Evolutionary conservation across 2,329 filamentous ascomycete species (phyloP).

Genomic region (Aspergillus sp.): DNA sequence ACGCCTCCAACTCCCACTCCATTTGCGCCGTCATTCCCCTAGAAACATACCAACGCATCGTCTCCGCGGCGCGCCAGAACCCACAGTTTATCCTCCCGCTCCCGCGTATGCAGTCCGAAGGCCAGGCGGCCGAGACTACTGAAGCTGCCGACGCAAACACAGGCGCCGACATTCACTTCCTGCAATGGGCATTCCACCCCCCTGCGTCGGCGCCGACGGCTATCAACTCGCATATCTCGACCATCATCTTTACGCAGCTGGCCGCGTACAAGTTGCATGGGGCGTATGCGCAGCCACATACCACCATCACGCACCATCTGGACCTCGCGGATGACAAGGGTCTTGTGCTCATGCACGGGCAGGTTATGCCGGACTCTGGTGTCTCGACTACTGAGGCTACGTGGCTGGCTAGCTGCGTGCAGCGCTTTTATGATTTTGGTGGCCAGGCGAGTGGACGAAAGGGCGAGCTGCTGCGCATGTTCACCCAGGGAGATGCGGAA

Average conservation of each 20-base stretch:
- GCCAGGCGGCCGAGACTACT: constrained; percentile 15
- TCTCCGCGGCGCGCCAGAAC: constrained; percentile 70
- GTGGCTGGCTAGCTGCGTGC: constrained; percentile 89
- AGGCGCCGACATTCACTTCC: constrained; percentile 90
- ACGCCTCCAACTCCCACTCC: constrained; percentile 71
- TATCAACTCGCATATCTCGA: constrained; percentile 63
- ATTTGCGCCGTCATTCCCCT: constrained; percentile 84
- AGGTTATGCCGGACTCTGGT: constrained; percentile 75
- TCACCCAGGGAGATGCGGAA: constrained; percentile 72
- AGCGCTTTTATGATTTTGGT: constrained; percentile 79
- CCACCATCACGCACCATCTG: constrained; percentile 87
- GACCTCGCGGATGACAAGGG: constrained; percentile 77
- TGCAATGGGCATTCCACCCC: constrained; percentile 93
- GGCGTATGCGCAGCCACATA: constrained; percentile 89
- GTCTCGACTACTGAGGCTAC: constrained; percentile 80
- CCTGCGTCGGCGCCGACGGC: constrained; percentile 43
- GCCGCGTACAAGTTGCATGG: constrained; percentile 91
- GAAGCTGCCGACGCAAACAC: constrained; percentile 33
- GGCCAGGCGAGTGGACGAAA: constrained; percentile 65
- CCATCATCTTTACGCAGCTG: constrained; percentile 90
- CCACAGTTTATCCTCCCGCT: constrained; percentile 93
- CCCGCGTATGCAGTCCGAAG: constrained; percentile 47
- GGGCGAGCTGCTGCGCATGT: constrained; percentile 76
- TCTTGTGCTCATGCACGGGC: constrained; percentile 83
- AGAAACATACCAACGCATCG: constrained; percentile 74